Evolutionary conservation across 441 rosid species (phyloP).

Genomic region (Adansonia rubrostipa): DNA sequence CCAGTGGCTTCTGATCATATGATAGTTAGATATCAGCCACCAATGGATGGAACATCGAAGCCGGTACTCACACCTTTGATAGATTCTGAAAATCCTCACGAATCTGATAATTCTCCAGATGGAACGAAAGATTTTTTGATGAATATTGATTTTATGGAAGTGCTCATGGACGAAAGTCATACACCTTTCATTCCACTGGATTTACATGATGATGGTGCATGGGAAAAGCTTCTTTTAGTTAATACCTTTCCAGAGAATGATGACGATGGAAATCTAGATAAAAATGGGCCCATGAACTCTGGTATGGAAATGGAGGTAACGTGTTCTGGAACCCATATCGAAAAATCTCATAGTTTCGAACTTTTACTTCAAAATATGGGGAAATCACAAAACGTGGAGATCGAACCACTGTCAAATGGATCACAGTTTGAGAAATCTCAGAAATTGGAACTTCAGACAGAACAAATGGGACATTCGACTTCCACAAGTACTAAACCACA

Average conservation of each 20-base stretch:
- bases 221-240: constrained; percentile 74
- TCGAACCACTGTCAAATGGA: constrained; percentile 39
- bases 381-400: constrained; percentile 39
- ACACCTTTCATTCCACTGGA: constrained; percentile 64
- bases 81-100: constrained; percentile 34
- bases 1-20: constrained; percentile 46
- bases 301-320: constrained; percentile 46
- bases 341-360: constrained; percentile 45
- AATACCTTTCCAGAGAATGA: constrained; percentile 41
- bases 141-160: constrained; percentile 64
- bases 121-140: constrained; percentile 59
- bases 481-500: constrained; percentile 34
- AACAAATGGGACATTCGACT: constrained; percentile 56
- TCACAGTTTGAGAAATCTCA: constrained; percentile 41
- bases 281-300: constrained; percentile 34
- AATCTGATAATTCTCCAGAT: constrained; percentile 40
- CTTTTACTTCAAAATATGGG: constrained; percentile 52
- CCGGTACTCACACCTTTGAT: constrained; percentile 33
- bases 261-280: constrained; percentile 37
- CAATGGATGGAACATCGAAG: constrained; percentile 40
- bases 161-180: constrained; percentile 71
- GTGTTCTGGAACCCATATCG: constrained; percentile 36
- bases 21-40: constrained; percentile 70
- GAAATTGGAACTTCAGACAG: constrained; percentile 54
- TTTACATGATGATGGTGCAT: constrained; percentile 67